phyloP scores from a whole-genome alignment of 106 monocot genomes.

The Dendrobium nobile region DNA sequence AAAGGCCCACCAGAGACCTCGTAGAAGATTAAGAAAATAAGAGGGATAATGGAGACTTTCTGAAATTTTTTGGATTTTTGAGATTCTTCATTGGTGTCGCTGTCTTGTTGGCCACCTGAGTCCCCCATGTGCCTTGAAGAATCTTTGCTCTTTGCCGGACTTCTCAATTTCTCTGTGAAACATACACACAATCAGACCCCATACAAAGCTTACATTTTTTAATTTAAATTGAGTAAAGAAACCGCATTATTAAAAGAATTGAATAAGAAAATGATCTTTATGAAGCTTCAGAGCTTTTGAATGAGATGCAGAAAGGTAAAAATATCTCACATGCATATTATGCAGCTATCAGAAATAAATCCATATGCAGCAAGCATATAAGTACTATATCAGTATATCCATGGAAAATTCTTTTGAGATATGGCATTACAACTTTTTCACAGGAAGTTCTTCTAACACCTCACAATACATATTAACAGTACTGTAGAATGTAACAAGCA shows the following conservation, averaged over 20 bases:
- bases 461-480: too few species aligned
- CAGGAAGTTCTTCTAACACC: too few species aligned
- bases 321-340: too few species aligned
- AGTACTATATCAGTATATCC: too few species aligned
- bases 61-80: slow-evolving; percentile 15
- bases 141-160: background rate
- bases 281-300: too few species aligned
- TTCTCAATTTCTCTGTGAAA: slow-evolving; percentile 23
- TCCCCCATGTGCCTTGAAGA: slow-evolving; percentile 30
- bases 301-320: too few species aligned
- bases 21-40: slow-evolving; percentile 70
- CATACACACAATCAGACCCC: background rate
- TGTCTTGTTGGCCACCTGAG: slow-evolving; percentile 10
- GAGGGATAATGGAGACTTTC: slow-evolving; percentile 49
- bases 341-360: too few species aligned
- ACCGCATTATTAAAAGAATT: background rate
- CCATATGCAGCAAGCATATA: too few species aligned
- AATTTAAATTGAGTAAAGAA: background rate
- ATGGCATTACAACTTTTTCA: too few species aligned
- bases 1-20: slow-evolving; percentile 81
- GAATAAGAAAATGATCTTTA: background rate
- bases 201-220: background rate
- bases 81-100: slow-evolving; percentile 14
- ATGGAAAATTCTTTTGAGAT: too few species aligned
- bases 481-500: too few species aligned